Base-by-base conservation (phyloP, 192 early-diverging fungal genomes). In the Backusella morwellensis region DNA sequence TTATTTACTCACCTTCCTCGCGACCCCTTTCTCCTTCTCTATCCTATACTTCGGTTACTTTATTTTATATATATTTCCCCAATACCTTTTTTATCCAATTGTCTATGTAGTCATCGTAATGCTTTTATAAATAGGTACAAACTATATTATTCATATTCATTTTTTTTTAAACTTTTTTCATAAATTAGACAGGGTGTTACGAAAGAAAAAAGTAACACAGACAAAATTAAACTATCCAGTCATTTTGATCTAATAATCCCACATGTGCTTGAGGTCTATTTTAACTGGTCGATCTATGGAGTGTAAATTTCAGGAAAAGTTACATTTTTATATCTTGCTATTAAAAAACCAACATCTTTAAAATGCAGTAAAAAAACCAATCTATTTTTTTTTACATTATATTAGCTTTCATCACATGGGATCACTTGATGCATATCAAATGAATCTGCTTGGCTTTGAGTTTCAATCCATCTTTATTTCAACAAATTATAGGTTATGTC, bases 341-440 rank as follows among this genome's bases (percentile, higher is more conserved):
- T 35, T 23, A n/a, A 35, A 23, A 23, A 21, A 70, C 68, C 17
- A 68, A 35, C 67, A 68, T n/a, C 9, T 68, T 68, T 38, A 4
- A 21, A 38, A 21, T 38, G 35, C 14, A 19, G 36, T 17, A 35
- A 38, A 14, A 41, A 35, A 70, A 21, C 0, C 19, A 36, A 41
- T 23, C 19, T 35, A 41, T 35, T 70, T 69, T 1, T 12, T 15
- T 44, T 44, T 44, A 44, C 7, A 8, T 54, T 9, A 14, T 63
- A 21, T 11, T 63, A 63, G 47, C 15, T 63, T 14, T 26, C 68
- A 70, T n/a, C 68, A 70, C 68, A 35, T 70, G 68, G 38, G 68
- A 23, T 70, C 68, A 70, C 68, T 70, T 38, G 35, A 38, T 38
- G 35, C 38, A 11, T 70, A 12, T 23, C 19, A 21, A 21, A 70